Evolutionary conservation across 1,284 basidiomycete species (phyloP), one percentile per base, ranked within the genome.

Genomic region (Heliocybe sulcata): DNA sequence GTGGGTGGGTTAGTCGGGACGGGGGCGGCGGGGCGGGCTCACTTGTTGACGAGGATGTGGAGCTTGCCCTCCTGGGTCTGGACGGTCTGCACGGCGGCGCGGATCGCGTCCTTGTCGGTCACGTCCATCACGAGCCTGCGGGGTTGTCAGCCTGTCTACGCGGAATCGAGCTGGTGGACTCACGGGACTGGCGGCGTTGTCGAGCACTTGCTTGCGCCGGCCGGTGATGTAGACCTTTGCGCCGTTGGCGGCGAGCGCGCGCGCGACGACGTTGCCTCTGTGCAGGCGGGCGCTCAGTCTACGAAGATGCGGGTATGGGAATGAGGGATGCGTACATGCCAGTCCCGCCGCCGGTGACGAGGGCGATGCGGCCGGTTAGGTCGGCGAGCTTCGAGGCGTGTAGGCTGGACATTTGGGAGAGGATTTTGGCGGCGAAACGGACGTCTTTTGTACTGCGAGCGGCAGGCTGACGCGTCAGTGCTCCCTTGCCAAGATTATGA

Each of bases 11-110:
- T 4, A 53, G 52, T 27, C 50, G 20, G 54, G 54, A 42, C 55
- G 31, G 54, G 57, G 52, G n/a, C 22, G 54, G 31, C 56, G 51
- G 31, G 38, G 45, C 14, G 27, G 35, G 59, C 79, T 47, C 58
- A 91, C 88, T 92, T 91, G 71, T 92, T 92, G 45, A 92, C 81
- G 1, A 92, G 77, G 48, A 92, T 78, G 63, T 92, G 87, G 25
- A 92, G 67, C 61, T 77, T 86, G 23, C 87, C 86, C 54, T 92
- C 86, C 58, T 72, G 75, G 45, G 76, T 68, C 56, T 81, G 75
- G 47, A 87, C 78, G 14, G 72, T 56, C 51, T 77, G 74, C 59
- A 80, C 80, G 2, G 76, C 80, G 10, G 69, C 71, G 47, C 72
- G 59, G 55, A 92, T 90, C 57, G 85, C 87, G 27, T 78, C 72